Evolutionary conservation across 1,284 basidiomycete species (phyloP), one percentile per base, ranked within the genome.

Genomic region (Melampsora americana): DNA sequence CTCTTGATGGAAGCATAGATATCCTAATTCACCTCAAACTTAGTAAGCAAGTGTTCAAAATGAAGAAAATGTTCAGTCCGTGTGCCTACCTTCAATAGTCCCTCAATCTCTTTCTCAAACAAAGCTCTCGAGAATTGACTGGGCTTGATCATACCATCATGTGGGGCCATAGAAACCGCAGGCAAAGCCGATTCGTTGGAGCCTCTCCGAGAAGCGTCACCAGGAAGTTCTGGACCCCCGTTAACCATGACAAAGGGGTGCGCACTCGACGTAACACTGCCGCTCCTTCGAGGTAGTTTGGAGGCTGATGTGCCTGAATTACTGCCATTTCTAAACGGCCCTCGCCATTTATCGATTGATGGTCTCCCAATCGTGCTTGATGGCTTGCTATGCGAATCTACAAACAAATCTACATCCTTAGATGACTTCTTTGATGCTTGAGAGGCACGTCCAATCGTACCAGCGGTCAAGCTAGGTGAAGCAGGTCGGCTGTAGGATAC

Each of bases 1-100:
- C 85, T 87, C 84, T 95, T 94, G 83, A 98, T 90, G 14, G 93
- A 90, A 77, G 87, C 87, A 85, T 95, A 99, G 86, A 99, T 96
- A 81, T 99, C 95, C 90, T 94, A 72, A 4, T 35, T 32, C 56
- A 65, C 18, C 56, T 42, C 48, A 18, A 62, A 23, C 62, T 61
- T 35, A 70, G 12, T 18, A 5, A 59, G 66, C 28, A 61, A 39
- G 30, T 26, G 53, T 75, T 30, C 26, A 69, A 42, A 66, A 78
- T 70, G 28, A 73, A 62, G 77, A 72, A 67, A 72, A 61, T 30
- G 48, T 39, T 16, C 39, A 39, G 18, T 4, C 20, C 26, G 68
- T 18, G 66, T 48, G 32, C 53, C 66, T 75, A 92, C 92, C 87
- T 93, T 94, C 78, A 98, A 86, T 77, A 92, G 82, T 77, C 79